phyloP scores from a whole-genome alignment of 345 rosid genomes.

The Isatis tinctoria region DNA sequence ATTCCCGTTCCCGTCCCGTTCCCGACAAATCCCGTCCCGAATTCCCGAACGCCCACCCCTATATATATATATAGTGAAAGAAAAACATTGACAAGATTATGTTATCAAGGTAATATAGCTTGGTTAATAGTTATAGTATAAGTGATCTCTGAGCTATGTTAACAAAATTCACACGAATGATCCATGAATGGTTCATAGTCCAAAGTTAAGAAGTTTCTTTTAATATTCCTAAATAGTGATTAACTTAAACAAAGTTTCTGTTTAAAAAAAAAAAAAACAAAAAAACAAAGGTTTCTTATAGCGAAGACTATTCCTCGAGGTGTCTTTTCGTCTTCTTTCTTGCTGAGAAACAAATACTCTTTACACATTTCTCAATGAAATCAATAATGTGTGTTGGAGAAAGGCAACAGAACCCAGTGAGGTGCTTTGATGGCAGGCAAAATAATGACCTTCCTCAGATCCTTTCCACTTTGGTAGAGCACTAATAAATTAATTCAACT shows the following conservation, averaged over 20 bases:
- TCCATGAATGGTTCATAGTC: not conserved
- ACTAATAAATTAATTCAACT: not conserved
- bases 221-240: not conserved
- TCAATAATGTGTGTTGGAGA: slow-evolving; percentile 20
- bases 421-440: slow-evolving; percentile 31
- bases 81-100: not conserved
- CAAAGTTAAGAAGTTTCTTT: not conserved
- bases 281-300: not conserved
- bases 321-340: not conserved
- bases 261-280: too few relatives aligned
- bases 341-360: slow-evolving; percentile 15
- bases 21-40: too few relatives aligned
- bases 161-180: not conserved
- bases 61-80: not conserved
- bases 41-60: too few relatives aligned
- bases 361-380: slow-evolving; percentile 22
- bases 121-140: not conserved
- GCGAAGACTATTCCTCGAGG: not conserved
- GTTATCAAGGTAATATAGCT: not conserved
- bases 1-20: too few relatives aligned
- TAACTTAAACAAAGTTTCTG: not conserved
- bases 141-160: not conserved
- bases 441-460: slow-evolving; percentile 20
- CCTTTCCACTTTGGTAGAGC: slow-evolving; percentile 17
- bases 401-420: slow-evolving; percentile 21